Evolutionary conservation across 495 filamentous ascomycete genomes (phyloP), one percentile per base, ranked within the genome.

Genomic region (Lepidopterella palustris): DNA sequence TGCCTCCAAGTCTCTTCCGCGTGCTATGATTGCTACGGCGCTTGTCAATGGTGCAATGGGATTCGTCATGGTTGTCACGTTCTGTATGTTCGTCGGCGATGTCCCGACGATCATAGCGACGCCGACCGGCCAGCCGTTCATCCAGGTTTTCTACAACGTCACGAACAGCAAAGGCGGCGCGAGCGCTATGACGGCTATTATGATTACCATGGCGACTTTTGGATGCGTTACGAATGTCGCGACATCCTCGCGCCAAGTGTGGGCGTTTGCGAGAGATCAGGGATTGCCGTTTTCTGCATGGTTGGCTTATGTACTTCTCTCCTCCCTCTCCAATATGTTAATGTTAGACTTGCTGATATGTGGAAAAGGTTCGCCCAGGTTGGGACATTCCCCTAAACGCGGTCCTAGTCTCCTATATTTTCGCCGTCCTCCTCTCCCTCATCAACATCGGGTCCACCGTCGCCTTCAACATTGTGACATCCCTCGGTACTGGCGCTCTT

Each of bases 371-470:
- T 27, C 48, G 70, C 35, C 60, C 60, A 20, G 66, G 65, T 28
- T 76, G 67, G 53, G 73, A 78, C 45, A 74, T 87, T 26, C 83
- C 80, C 9, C 65, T 78, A 51, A 79, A 78, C 62, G 74, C 84
- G 1, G 74, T 80, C 47, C 63, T 76, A 25, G 52, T 80, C 27
- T 77, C 77, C 5, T 74, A 78, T 58, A 53, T 70, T 21, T 72
- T 79, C 51, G 79, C 82, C 8, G 74, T 79, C 56, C 67, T 82
- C 24, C 69, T 87, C 1, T 82, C 81, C 0, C 69, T 84, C 23
- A 84, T 87, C 68, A 83, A 83, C 60, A 77, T 87, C 57, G 83
- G 81, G 25, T 84, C 81, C 0, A 59, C 73, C 5, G 73, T 77
- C 10, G 83, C 81, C 8, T 77, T 86, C 64, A 80, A 82, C 65